A percentile compares a stretch with the other conserved stretches of the same genome.
Conservation (phyloP, 305 asterid species). For the Solanum hybrid region DNA sequence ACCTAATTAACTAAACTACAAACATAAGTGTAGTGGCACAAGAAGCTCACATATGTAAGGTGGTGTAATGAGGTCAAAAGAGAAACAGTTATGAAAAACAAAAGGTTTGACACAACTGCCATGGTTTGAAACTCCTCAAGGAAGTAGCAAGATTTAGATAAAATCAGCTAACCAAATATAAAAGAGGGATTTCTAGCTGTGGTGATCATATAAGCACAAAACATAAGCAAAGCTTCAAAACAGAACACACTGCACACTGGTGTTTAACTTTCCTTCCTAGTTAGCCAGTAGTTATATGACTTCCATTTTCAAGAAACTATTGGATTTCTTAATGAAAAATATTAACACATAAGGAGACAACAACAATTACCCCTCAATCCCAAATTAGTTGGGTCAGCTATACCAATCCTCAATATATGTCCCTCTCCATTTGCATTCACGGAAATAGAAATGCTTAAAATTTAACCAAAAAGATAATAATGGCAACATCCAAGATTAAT, state of each 20-base stretch:
- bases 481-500: not conserved
- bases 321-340: not conserved
- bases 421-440: not conserved
- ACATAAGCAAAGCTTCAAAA: not conserved
- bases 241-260: not conserved
- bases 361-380: not conserved
- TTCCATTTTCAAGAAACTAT: not conserved
- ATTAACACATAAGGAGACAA: not conserved
- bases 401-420: not conserved
- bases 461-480: not conserved
- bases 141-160: not conserved
- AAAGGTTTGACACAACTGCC: not conserved
- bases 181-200: not conserved
- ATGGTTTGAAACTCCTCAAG: not conserved
- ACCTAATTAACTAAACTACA: not conserved
- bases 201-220: not conserved
- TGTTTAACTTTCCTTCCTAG: not conserved
- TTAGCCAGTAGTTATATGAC: not conserved
- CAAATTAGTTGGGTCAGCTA: not conserved
- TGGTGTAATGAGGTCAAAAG: not conserved
- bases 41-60: not conserved
- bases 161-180: not conserved
- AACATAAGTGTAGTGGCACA: not conserved
- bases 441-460: not conserved
- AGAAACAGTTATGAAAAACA: not conserved